Percentiles rank a stretch among this genome's conserved stretches.
Evolutionary conservation across 1,284 basidiomycete species (phyloP).

Genomic region (Trametes pubescens): DNA sequence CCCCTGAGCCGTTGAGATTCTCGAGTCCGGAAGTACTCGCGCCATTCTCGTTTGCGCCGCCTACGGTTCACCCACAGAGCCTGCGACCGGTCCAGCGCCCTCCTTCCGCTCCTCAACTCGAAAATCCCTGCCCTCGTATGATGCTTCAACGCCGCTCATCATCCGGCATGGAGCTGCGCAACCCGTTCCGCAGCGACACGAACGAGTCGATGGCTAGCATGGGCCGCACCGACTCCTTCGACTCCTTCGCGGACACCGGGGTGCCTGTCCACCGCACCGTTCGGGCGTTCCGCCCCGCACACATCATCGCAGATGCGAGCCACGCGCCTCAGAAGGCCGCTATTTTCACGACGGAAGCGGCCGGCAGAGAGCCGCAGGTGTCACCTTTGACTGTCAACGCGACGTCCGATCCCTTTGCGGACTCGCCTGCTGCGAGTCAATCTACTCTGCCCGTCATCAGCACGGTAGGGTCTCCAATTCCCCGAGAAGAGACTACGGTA

Average conservation of each 20-base stretch:
- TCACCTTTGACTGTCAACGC: neutral
- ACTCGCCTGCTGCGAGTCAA: constrained; percentile 2
- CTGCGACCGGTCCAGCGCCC: neutral
- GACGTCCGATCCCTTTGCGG: constrained; percentile 17
- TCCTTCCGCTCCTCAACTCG: neutral
- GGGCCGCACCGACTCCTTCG: constrained; percentile 12
- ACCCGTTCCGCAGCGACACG: constrained; percentile 27
- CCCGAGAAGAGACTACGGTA: neutral
- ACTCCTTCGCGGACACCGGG: constrained; percentile 14
- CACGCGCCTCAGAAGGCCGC: constrained; percentile 21
- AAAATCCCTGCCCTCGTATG: constrained; percentile 14
- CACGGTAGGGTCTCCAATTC: neutral
- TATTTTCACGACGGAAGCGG: constrained; percentile 15
- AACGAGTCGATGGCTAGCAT: constrained; percentile 17
- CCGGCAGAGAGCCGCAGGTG: neutral
- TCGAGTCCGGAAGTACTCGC: neutral
- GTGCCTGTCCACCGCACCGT: constrained; percentile 22
- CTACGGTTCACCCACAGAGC: neutral
- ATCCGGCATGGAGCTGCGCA: constrained; percentile 21
- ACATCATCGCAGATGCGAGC: neutral
- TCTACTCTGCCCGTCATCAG: neutral
- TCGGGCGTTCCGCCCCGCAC: constrained; percentile 10
- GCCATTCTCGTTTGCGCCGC: neutral
- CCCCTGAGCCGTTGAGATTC: constrained; percentile 3
- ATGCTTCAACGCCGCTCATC: neutral